These are phyloP conservation scores for Tulasnella sp. DNA, from an alignment of 768 basidiomycete genomes.

Conservation along the genomic window DNA sequence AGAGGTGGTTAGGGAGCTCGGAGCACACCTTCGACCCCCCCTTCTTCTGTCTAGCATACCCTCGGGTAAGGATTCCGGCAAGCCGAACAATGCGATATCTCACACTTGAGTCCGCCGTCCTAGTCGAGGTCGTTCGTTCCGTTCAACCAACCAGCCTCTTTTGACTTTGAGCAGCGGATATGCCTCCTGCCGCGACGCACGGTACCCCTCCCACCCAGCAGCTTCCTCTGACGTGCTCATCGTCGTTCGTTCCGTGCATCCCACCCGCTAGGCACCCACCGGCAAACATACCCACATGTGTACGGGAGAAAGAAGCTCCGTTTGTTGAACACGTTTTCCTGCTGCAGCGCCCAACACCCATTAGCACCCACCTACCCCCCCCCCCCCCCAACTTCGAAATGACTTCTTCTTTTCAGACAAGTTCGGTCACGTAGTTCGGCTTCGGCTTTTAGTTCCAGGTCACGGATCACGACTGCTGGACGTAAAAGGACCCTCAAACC, in stretches of 20 bases:
- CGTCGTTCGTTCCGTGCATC: neutral
- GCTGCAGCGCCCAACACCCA: constrained; percentile 13
- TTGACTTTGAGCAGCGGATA: neutral
- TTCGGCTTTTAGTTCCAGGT: neutral
- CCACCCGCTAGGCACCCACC: neutral
- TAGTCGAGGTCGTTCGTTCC: neutral
- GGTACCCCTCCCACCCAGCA: too few relatives aligned
- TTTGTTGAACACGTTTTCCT: neutral
- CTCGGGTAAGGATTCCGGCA: constrained; percentile 8
- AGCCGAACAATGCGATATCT: constrained; percentile 17
- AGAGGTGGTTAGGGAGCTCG: neutral
- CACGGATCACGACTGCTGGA: neutral
- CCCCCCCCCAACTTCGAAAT: neutral
- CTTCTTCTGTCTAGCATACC: neutral
- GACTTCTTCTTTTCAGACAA: constrained; percentile 4
- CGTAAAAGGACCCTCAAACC: neutral
- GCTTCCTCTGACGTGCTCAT: neutral
- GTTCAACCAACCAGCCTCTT: neutral
- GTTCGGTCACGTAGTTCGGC: neutral
- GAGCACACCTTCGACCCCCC: neutral
- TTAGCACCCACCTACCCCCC: neutral
- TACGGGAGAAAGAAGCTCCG: constrained; percentile 11
- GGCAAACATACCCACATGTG: constrained; percentile 1
- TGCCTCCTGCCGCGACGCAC: constrained; percentile 5
- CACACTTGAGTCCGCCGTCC: constrained; percentile 17